Conservation (phyloP, 768 basidiomycete species). For the Russula virescens region DNA sequence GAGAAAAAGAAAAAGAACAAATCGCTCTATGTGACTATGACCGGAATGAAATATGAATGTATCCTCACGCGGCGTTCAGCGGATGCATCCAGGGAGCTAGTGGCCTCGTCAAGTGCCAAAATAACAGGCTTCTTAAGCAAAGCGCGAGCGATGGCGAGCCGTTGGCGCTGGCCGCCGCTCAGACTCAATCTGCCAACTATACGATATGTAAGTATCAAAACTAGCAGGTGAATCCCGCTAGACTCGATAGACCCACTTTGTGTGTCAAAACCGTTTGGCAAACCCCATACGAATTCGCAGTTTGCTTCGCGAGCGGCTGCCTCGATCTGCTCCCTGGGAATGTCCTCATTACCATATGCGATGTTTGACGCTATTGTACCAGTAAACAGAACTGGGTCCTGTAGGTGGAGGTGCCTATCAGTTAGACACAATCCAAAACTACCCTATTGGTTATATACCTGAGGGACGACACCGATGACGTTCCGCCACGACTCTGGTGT, state of each 20-base stretch:
- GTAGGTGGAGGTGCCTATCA: neutral
- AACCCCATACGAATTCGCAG: constrained; percentile 92
- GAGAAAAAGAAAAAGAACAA: no score
- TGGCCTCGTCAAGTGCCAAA: constrained; percentile 85
- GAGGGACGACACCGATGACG: constrained; percentile 91
- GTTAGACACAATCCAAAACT: neutral
- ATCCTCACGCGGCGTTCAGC: constrained; percentile 69
- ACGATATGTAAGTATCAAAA: neutral
- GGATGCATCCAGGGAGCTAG: constrained; percentile 81
- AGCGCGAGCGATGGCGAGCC: constrained; percentile 80
- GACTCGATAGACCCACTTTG: constrained; percentile 50
- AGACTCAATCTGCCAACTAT: constrained; percentile 64
- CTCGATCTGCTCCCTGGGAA: constrained; percentile 79
- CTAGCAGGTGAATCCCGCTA: neutral
- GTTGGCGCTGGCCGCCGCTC: constrained; percentile 76
- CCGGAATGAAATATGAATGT: neutral
- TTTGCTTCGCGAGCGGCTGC: constrained; percentile 86
- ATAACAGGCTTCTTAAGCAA: constrained; percentile 85
- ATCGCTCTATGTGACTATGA: neutral
- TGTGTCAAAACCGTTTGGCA: constrained; percentile 93
- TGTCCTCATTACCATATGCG: constrained; percentile 73
- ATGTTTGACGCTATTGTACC: constrained; percentile 96
- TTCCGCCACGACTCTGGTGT: constrained; percentile 80
- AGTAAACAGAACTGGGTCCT: constrained; percentile 83
- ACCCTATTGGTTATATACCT: constrained; percentile 35